A percentile compares a stretch with the other conserved stretches of the same genome.
phyloP scores from a whole-genome alignment of 257 asterid genomes.

The Solanum infundibuliforme region DNA sequence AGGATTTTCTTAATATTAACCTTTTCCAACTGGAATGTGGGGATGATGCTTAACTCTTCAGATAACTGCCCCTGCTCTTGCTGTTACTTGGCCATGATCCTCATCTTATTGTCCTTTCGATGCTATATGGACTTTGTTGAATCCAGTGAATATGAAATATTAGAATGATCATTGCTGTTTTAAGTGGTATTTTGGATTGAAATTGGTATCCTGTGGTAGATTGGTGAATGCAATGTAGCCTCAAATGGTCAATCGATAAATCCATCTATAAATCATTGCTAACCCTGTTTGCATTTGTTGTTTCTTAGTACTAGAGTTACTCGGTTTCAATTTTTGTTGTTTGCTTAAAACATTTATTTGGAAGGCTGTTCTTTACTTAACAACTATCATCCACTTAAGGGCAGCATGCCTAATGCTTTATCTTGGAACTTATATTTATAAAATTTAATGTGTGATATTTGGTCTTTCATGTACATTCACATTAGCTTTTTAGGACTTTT shows the following conservation, averaged over 20 bases:
- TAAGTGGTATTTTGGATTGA: background rate
- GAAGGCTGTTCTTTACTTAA: background rate
- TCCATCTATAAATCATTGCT: background rate
- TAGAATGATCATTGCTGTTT: background rate
- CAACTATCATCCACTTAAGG: background rate
- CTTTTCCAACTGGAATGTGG: background rate
- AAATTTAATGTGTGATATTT: background rate
- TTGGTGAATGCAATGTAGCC: background rate
- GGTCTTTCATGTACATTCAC: background rate
- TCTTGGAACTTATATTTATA: background rate
- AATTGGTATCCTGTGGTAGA: background rate
- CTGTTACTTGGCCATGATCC: background rate
- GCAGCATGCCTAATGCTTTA: background rate
- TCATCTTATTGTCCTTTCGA: background rate
- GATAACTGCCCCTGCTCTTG: background rate
- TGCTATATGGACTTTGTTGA: background rate
- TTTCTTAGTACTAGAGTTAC: background rate
- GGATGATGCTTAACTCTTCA: background rate
- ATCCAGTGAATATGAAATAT: background rate
- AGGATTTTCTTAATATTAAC: background rate
- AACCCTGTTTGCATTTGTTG: background rate
- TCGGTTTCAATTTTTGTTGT: background rate
- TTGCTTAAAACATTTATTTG: background rate
- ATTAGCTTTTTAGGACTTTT: background rate
- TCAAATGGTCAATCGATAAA: background rate